Base-by-base conservation (phyloP, 495 filamentous ascomycete species). In the Penicillium herquei region DNA sequence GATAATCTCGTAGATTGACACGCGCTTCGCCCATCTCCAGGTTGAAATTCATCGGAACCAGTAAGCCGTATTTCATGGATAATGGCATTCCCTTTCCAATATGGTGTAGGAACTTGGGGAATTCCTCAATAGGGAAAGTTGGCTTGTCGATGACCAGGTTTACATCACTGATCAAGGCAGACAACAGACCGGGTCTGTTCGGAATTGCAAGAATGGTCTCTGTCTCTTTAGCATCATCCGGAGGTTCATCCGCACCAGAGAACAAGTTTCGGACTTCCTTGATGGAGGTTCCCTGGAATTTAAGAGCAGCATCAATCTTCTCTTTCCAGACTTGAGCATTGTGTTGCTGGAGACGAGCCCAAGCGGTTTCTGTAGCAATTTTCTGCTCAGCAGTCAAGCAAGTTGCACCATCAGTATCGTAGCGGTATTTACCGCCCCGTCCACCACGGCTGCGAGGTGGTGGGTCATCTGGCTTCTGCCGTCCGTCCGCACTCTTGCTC, bases 21-120 rank as follows among this genome's bases (percentile, higher is more conserved):
- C 87, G 86, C 21, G 87, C 90, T 72, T 99, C 94, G 42, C 92
- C 91, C 87, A 96, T 95, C 59, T 87, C 87, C 51, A 99, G 77
- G 57, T 93, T 87, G 32, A 98, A 82, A 62, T 85, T 91, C 82
- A 96, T 89, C 7, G 94, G 94, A 14, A 99, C 76, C 7, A 99
- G 81, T 26, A 98, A 77, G 0, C 88, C 82, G 69, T 96, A 99
- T 54, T 92, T 73, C 82, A 90, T 98, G 56, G 93, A 85, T 63
- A 83, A 81, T 2, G 94, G 94, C 82, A 99, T 94, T 2, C 95
- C 94, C 70, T 99, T 99, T 4, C 94, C 94, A 62, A 98, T 87
- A 42, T 81, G 80, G 66, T 96, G 80, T 21, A 99, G 75, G 68
- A 92, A 99, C 33, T 84, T 80, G 0, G 92, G 89, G 52, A 89